phyloP scores from a whole-genome alignment of 2,329 filamentous ascomycete genomes.

The Fusarium nanum region DNA sequence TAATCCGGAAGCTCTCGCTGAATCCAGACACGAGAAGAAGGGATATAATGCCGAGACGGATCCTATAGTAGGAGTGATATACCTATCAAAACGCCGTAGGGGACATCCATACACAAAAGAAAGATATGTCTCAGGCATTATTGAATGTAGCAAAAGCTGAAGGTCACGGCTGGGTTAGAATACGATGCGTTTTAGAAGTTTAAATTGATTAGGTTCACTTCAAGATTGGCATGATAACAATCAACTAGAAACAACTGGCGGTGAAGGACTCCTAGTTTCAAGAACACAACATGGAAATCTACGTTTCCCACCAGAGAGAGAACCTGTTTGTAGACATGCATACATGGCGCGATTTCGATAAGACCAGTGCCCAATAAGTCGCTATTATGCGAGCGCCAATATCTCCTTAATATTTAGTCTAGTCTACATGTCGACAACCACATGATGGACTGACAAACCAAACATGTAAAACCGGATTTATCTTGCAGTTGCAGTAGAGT shows the following conservation, averaged over 20 bases:
- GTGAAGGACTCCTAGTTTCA: conserved; percentile 32
- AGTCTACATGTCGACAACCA: conserved; percentile 18
- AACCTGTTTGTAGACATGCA: conserved; percentile 37
- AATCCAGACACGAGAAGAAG: not conserved
- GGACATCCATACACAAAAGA: not conserved
- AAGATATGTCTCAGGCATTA: not conserved
- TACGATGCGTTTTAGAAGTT: conserved; percentile 11
- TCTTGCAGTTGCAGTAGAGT: conserved; percentile 2
- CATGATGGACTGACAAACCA: conserved; percentile 9
- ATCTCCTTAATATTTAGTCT: not conserved
- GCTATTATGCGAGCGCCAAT: conserved; percentile 11
- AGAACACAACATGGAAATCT: conserved; percentile 31
- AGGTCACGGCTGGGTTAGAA: not conserved
- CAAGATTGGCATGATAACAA: conserved; percentile 20
- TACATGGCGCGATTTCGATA: conserved; percentile 34
- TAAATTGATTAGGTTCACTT: conserved; percentile 26
- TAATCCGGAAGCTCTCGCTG: conserved; percentile 4
- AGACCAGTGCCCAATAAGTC: conserved; percentile 18
- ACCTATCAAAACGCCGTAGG: conserved; percentile 5
- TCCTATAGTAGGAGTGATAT: not conserved
- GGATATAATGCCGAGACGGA: conserved; percentile 9
- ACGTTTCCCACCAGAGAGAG: conserved; percentile 15
- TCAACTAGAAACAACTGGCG: conserved; percentile 41
- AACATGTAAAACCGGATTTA: not conserved
- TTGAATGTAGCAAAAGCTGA: not conserved